Base-by-base conservation (phyloP, 2,329 filamentous ascomycete species). In the Didymella segeticola region DNA sequence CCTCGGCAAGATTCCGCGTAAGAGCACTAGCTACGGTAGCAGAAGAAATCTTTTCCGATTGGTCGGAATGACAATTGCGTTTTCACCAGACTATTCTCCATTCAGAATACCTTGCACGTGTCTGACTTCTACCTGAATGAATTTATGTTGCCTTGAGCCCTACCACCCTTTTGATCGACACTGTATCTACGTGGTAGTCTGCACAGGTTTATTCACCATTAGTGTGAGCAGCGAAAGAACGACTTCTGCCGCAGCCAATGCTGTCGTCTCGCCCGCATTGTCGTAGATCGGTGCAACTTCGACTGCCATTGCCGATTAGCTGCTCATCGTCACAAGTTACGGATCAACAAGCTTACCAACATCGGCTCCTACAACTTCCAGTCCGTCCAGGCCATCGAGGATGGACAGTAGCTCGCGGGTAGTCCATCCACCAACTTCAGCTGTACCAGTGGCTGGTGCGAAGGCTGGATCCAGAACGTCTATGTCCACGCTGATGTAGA, bases 251-350 rank as follows among this genome's bases (percentile, higher is more conserved):
- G 82, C 82, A 12, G 81, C 81, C 23, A 84, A 68, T 1, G 77
- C 80, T 0, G 84, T 86, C 15, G 81, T 78, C 69, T 87, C 83
- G 0, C 83, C 85, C 52, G 81, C 75, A 29, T 83, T 86, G 62
- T 87, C 84, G 66, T 86, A 87, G 2, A 84, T 79, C 1, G 85
- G 84, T 22, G 84, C 81, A 23, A 87, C 84, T 66, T 87, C 85
- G 27, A 87, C 84, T 79, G 38, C 33, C 9, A 5, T 43, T 25
- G 23, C 26, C n/a, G 10, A 22, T 66, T 37, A 66, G 45, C 34
- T 10, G n/a, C 19, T 3, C 29, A 2, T 5, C 29, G 12, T 14
- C 9, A 17, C 19, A 10, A 2, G 5, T 14, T 7, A 14, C 15
- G n/a, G 12, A 20, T 12, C 25, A 2, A 34, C 5, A 38, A 19